Evolutionary conservation across 1,139 yeast species (phyloP).

Genomic region (Williopsis jadinii): DNA sequence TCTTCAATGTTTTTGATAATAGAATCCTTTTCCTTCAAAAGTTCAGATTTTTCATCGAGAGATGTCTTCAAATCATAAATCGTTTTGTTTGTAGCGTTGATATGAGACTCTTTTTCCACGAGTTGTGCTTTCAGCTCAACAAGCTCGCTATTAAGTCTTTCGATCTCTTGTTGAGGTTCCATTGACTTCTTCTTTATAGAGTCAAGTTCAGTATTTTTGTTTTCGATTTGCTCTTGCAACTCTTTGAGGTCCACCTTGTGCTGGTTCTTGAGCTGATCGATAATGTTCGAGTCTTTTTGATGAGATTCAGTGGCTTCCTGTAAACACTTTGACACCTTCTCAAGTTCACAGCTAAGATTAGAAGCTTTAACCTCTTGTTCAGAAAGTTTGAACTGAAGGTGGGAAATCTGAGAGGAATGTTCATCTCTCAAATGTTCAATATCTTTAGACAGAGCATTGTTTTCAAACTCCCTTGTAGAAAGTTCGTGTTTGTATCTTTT

Average conservation of each 20-base stretch:
- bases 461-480: constrained; percentile 28
- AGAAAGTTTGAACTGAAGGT: constrained; percentile 8
- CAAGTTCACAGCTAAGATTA: background rate
- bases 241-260: no score
- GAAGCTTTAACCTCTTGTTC: constrained; percentile 11
- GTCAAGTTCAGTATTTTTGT: constrained; percentile 4
- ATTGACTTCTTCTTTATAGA: constrained; percentile 1
- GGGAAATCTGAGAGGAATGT: constrained; percentile 12
- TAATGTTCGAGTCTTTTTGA: no score
- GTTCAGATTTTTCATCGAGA: constrained; percentile 17
- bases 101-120: constrained; percentile 19
- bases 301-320: no score
- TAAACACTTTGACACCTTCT: no score
- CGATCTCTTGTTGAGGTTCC: constrained; percentile 1
- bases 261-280: no score
- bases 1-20: constrained; percentile 4
- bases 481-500: constrained; percentile 28
- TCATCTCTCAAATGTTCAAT: constrained; percentile 17
- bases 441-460: constrained; percentile 20
- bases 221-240: constrained; percentile 3
- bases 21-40: constrained; percentile 8
- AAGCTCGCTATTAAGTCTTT: constrained; percentile 4
- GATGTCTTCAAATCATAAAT: constrained; percentile 1
- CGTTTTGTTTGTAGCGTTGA: constrained; percentile 20
- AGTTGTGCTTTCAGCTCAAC: constrained; percentile 22